Conservation (phyloP, 306 rosid species). For the barrel medic (Medicago truncatula) region MtrunA17r5.0-ANR NC_053043.1:18786501-18787000, state of each 20-base stretch:
- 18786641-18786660: neutral
- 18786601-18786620: neutral
- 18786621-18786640: neutral
- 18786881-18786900: neutral
- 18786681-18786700: neutral
- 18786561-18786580: neutral
- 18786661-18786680: neutral
- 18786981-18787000: too few species aligned
- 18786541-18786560: constrained; percentile 3
- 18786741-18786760: constrained; percentile 30
- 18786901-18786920: neutral
- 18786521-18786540: constrained; percentile 5
- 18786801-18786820: too few species aligned
- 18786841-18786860: neutral
- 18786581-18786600: constrained; percentile 7
- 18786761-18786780: neutral
- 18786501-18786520: neutral
- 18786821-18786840: too few species aligned
- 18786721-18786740: constrained; percentile 7
- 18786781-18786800: neutral
- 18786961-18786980: too few species aligned
- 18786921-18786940: too few species aligned
- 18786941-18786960: too few species aligned
- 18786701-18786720: neutral
- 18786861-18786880: neutral